Percentiles rank a stretch among this genome's conserved stretches.
phyloP scores from a whole-genome alignment of 805 yeast genomes.

The Nakazawaea wickerhamii region DNA sequence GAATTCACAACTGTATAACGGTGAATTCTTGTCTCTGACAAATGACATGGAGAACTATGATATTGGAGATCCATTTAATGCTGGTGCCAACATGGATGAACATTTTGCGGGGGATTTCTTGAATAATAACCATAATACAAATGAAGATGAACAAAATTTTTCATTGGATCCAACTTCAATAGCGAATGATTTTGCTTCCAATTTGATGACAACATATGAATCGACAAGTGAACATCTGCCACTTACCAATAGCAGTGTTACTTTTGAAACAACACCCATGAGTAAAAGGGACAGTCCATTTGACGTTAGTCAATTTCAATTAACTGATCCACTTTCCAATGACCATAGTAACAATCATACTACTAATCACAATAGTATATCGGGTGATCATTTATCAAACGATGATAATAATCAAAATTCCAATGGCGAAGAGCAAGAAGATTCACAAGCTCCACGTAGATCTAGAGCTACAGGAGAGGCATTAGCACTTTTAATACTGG shows the following conservation, averaged over 20 bases:
- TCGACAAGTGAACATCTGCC: background rate
- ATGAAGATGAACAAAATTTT: conserved; percentile 4
- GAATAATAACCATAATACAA: background rate
- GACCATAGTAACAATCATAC: background rate
- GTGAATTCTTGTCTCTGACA: conserved; percentile 4
- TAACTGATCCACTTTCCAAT: background rate
- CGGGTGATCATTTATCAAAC: conserved; percentile 18
- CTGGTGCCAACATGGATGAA: conserved; percentile 3
- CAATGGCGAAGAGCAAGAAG: conserved; percentile 10
- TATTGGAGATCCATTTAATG: conserved; percentile 8
- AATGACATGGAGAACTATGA: conserved; percentile 9
- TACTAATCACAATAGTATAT: conserved; percentile 13
- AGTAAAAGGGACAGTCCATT: conserved; percentile 10
- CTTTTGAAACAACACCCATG: background rate
- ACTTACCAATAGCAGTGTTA: background rate
- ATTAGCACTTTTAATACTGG: conserved; percentile 57
- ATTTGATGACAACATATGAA: background rate
- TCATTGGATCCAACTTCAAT: conserved; percentile 11
- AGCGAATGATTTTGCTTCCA: conserved; percentile 4
- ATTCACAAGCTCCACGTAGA: conserved; percentile 20
- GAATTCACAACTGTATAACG: background rate
- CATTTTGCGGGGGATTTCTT: conserved; percentile 4
- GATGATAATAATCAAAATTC: conserved; percentile 14
- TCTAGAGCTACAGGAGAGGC: conserved; percentile 58
- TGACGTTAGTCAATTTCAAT: conserved; percentile 3